Base-by-base conservation (phyloP, 352 stramenopile species). In the Globisporangium irregulare region DNA sequence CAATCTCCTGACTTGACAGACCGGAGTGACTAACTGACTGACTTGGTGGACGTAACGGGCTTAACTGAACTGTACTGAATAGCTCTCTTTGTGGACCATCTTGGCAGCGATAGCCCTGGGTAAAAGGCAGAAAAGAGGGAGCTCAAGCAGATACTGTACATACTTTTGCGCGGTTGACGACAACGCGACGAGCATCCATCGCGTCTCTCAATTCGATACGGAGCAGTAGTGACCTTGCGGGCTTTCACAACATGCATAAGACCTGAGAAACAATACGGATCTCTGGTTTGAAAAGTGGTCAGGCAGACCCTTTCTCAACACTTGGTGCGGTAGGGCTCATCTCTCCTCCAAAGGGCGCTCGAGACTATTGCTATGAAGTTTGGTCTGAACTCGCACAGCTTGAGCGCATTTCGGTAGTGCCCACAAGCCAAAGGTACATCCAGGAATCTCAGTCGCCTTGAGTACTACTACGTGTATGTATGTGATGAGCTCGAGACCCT, bases 351-450 rank as follows among this genome's bases (percentile, higher is more conserved):
- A 48, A 20, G 6, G 4, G 4, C 41, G 5, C 41, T 48, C 4
- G 0, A 48, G 32, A 10, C 7, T 38, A 4, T n/a, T 48, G 41
- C 41, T n/a, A 3, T n/a, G 4, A 20, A 8, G 14, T 48, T 20
- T 48, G 38, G 18, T 15, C 38, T 48, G 38, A 46, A 18, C 15
- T 15, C 0, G 36, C 38, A 10, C 34, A 41, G 43, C 43, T 51
- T 51, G 43, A 51, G 43, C 43, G 18, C 43, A 51, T 51, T 51
- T 51, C 43, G 43, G 43, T 51, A 51, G 43, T 51, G 43, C 43
- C 43, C 18, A 51, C 43, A 51, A 51, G 15, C 41, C 41, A 20
- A 48, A 48, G 41, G 41, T 48, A n/a, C 41, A 48, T n/a, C 15
- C 4, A 48, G 41, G 41, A n/a, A 48, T 20, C 15, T 4, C 15